phyloP scores from a whole-genome alignment of 306 rosid species.

The Rosa rugosa region DNA sequence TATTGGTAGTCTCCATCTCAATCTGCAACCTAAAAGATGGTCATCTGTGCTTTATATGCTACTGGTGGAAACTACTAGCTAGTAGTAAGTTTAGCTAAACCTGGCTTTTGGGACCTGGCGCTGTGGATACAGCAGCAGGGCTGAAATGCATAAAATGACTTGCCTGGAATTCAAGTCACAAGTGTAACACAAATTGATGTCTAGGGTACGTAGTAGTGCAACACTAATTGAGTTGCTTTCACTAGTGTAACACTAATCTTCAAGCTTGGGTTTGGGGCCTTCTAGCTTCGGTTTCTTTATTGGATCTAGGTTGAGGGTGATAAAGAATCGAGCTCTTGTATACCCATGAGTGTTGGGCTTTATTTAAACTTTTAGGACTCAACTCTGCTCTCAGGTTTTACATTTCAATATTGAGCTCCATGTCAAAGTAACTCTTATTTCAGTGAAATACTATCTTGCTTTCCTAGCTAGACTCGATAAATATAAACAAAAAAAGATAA shows the following conservation, averaged over 20 bases:
- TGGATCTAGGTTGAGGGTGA: not conserved
- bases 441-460: not conserved
- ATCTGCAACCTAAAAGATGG: constrained; percentile 4
- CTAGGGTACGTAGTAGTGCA: not conserved
- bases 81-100: constrained; percentile 8
- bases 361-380: not conserved
- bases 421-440: not conserved
- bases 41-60: constrained; percentile 3
- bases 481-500: not conserved
- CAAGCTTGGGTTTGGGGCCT: not conserved
- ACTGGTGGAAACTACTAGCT: constrained; percentile 1
- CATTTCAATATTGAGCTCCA: not conserved
- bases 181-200: not conserved
- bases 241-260: not conserved
- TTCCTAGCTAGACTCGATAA: not conserved
- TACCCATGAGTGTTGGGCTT: constrained; percentile 1
- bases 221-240: not conserved
- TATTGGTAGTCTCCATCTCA: not conserved
- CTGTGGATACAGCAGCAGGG: not conserved
- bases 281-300: not conserved
- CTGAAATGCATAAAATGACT: not conserved
- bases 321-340: not conserved
- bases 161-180: not conserved
- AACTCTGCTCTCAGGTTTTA: not conserved
- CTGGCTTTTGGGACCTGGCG: not conserved